phyloP scores from a whole-genome alignment of 305 asterid genomes.

The Fraxinus sp. region DNA sequence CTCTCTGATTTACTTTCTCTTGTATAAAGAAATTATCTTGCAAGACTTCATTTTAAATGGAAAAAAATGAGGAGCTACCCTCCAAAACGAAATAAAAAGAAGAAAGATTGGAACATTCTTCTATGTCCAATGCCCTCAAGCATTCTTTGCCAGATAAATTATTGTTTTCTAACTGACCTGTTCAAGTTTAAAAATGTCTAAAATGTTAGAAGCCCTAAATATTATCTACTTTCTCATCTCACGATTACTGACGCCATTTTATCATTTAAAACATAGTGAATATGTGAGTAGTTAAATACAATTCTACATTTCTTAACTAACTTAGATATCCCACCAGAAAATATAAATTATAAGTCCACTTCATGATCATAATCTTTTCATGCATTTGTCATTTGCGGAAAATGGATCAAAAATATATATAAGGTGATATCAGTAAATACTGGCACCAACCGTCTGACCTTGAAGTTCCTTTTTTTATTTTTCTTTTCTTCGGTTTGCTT shows the following conservation, averaged over 20 bases:
- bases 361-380: background rate
- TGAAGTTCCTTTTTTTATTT: background rate
- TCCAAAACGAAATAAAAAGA: background rate
- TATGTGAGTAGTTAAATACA: background rate
- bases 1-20: background rate
- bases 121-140: background rate
- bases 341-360: background rate
- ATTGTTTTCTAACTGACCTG: background rate
- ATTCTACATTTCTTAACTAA: background rate
- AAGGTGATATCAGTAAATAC: background rate
- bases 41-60: background rate
- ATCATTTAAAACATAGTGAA: background rate
- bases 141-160: background rate
- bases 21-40: background rate
- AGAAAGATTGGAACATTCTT: background rate
- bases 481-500: background rate
- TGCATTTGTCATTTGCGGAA: background rate
- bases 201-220: background rate
- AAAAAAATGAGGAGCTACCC: background rate
- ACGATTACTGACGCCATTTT: background rate
- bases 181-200: background rate
- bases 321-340: background rate
- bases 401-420: background rate
- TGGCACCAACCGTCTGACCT: background rate
- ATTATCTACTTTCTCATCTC: background rate